These are phyloP conservation scores for Tulasnella sp. DNA, from an alignment of 768 basidiomycete genomes.

Conservation along the genomic window DNA sequence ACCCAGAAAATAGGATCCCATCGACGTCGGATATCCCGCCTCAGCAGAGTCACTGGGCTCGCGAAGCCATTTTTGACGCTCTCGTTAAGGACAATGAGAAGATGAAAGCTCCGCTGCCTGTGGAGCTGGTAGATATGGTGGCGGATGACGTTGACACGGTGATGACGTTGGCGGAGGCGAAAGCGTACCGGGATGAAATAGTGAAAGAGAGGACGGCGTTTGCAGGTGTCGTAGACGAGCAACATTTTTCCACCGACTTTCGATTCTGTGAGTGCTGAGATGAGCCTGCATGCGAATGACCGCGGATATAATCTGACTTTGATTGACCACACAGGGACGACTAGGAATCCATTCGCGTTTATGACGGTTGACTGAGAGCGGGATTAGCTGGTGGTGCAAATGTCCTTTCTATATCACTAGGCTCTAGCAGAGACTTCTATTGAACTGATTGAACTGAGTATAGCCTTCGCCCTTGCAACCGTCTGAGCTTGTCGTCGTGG, in stretches of 20 bases:
- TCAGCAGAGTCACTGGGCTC: slow-evolving; percentile 13
- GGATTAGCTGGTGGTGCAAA: no score
- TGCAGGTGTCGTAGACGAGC: background rate
- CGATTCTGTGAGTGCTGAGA: slow-evolving; percentile 24
- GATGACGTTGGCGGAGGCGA: slow-evolving; percentile 18
- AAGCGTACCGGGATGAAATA: slow-evolving; percentile 12
- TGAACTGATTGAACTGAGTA: no score
- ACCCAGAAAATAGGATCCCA: background rate
- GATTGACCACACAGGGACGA: no score
- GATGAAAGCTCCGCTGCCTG: background rate
- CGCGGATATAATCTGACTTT: no score
- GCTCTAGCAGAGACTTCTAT: no score
- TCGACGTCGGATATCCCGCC: slow-evolving; percentile 23
- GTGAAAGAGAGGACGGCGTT: slow-evolving; percentile 25
- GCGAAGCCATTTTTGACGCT: background rate
- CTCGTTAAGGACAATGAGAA: background rate
- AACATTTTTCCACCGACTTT: slow-evolving; percentile 16
- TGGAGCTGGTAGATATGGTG: background rate
- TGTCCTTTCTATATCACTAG: no score
- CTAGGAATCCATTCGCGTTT: no score
- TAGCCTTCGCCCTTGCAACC: no score
- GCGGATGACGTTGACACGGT: background rate
- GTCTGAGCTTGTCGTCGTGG: no score
- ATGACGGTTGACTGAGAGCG: no score
- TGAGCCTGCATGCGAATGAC: background rate